A percentile compares a stretch with the other conserved stretches of the same genome.
Conservation (phyloP, 305 asterid species). For the Rubia balearica region DNA sequence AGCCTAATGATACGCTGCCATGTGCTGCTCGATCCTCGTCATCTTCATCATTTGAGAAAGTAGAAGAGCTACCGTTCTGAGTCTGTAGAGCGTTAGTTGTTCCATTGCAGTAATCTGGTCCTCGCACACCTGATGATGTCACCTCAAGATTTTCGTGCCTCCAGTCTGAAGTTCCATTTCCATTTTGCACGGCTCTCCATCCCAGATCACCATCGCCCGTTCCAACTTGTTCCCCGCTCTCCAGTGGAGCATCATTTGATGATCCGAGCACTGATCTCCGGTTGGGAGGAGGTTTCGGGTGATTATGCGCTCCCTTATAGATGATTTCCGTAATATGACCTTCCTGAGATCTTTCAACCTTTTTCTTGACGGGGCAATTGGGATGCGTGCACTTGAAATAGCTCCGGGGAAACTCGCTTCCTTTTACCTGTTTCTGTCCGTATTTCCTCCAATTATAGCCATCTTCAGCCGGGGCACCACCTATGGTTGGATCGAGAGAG, state of each 20-base stretch:
- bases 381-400: conserved; percentile 48
- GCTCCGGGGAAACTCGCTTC: conserved; percentile 41
- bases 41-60: conserved; percentile 71
- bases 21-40: conserved; percentile 63
- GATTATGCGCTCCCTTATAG: conserved; percentile 48
- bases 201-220: conserved; percentile 19
- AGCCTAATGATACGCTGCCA: conserved; percentile 64
- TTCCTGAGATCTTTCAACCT: conserved; percentile 54
- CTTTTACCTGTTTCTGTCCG: conserved; percentile 46
- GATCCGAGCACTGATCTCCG: conserved; percentile 33
- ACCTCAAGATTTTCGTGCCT: conserved; percentile 46
- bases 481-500: conserved; percentile 25
- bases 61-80: conserved; percentile 45
- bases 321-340: conserved; percentile 65
- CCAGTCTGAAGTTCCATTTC: conserved; percentile 38
- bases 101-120: conserved; percentile 42
- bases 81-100: conserved; percentile 26
- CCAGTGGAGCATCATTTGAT: conserved; percentile 28
- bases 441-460: conserved; percentile 44
- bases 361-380: conserved; percentile 57
- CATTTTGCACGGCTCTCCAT: conserved; percentile 45
- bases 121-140: conserved; percentile 29
- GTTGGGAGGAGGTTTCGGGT: conserved; percentile 34
- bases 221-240: conserved; percentile 22
- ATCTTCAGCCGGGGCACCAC: conserved; percentile 35